Evolutionary conservation across 75 land plant genomes (phyloP).

Genomic region (Sequoia sempervirens): DNA sequence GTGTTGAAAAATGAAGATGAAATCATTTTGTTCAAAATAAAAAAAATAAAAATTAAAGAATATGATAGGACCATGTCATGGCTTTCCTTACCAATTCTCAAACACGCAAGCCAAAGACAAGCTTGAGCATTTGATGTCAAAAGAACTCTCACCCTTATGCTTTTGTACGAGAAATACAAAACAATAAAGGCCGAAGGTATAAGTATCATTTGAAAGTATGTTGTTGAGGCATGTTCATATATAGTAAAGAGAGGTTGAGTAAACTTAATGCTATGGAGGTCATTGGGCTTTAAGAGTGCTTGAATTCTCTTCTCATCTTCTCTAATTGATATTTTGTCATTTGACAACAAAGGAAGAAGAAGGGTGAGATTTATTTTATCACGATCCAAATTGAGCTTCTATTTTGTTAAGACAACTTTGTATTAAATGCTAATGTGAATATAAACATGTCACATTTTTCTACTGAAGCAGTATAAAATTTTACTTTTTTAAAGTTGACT

Average conservation of each 20-base stretch:
- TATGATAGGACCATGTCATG: slow-evolving; percentile 38
- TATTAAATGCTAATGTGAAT: no score
- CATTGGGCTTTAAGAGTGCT: background rate
- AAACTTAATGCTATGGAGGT: slow-evolving; percentile 27
- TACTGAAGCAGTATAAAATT: no score
- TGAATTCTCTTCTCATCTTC: slow-evolving; percentile 18
- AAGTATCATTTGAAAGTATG: no score
- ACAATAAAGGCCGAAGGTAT: no score
- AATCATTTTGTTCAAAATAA: no score
- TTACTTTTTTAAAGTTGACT: no score
- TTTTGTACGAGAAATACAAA: slow-evolving; percentile 5
- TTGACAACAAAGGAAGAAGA: slow-evolving; percentile 23
- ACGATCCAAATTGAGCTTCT: no score
- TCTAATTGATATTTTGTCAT: slow-evolving; percentile 31
- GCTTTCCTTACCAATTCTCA: slow-evolving; percentile 48
- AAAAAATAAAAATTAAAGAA: slow-evolving; percentile 19
- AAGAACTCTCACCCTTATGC: no score
- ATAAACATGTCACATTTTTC: no score
- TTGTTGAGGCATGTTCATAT: slow-evolving; percentile 11
- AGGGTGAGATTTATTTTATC: slow-evolving; percentile 17
- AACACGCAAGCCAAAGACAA: slow-evolving; percentile 13
- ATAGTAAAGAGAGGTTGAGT: slow-evolving; percentile 19
- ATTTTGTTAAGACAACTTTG: no score
- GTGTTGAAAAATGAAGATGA: slow-evolving; percentile 27
- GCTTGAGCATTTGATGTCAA: slow-evolving; percentile 15